Percentiles rank a stretch among this genome's conserved stretches.
phyloP scores from a whole-genome alignment of 179 eudicot species.

The Vitellaria paradoxa region DNA sequence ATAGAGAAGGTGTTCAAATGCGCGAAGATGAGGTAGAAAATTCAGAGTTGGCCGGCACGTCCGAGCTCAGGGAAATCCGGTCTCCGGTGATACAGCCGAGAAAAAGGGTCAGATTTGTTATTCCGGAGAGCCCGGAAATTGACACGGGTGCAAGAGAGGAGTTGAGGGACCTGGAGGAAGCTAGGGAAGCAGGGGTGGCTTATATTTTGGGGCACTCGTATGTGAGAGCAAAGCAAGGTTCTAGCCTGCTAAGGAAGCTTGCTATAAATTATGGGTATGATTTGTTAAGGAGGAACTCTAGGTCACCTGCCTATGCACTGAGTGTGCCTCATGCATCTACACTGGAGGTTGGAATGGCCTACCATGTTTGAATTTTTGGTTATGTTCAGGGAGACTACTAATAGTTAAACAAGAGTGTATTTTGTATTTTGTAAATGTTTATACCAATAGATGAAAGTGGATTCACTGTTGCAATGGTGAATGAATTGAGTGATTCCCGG shows the following conservation, averaged over 20 bases:
- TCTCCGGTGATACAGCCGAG: conserved; percentile 36
- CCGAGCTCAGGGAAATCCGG: conserved; percentile 53
- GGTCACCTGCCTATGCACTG: conserved; percentile 58
- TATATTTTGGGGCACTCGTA: conserved; percentile 82
- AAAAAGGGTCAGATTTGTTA: conserved; percentile 68
- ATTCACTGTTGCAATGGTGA: too few relatives aligned
- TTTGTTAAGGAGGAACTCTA: conserved; percentile 77
- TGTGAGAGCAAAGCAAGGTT: conserved; percentile 74
- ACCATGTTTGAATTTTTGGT: conserved; percentile 43
- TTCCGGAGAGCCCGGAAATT: conserved; percentile 74
- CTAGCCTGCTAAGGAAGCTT: conserved; percentile 62
- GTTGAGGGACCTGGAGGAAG: conserved; percentile 73
- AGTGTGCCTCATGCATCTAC: conserved; percentile 89
- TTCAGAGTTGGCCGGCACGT: conserved; percentile 30
- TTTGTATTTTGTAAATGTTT: conserved; percentile 6
- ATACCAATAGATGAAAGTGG: neutral
- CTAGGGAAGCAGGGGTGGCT: conserved; percentile 79
- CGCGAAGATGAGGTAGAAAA: conserved; percentile 27
- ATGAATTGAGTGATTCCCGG: too few relatives aligned
- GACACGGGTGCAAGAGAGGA: conserved; percentile 49
- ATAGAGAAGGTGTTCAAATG: conserved; percentile 46
- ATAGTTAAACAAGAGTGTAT: neutral
- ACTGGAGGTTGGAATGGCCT: conserved; percentile 89
- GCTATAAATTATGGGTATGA: conserved; percentile 78
- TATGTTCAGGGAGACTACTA: neutral